Conservation (phyloP, 352 stramenopile genomes). For the Plasmopara muralis region DNA sequence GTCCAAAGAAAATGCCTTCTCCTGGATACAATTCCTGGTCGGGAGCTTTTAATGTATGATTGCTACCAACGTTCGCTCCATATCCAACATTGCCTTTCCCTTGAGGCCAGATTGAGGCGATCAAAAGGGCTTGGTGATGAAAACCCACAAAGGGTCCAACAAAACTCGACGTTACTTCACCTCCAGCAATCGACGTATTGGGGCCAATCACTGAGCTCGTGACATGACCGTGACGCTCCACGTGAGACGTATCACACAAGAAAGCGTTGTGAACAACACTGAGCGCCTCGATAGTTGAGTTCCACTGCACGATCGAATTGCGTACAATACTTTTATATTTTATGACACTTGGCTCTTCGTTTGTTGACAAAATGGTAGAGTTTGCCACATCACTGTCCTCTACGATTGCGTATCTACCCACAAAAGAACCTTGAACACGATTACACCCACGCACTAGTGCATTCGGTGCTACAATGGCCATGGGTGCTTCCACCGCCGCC, state of each 20-base stretch:
- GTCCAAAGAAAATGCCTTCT: constrained; percentile 94
- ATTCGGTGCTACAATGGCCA: constrained; percentile 45
- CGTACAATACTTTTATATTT: constrained; percentile 55
- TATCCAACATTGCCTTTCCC: constrained; percentile 93
- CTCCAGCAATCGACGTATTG: constrained; percentile 82
- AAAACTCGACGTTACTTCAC: constrained; percentile 88
- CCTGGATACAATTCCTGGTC: constrained; percentile 89
- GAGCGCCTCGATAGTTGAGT: constrained; percentile 48
- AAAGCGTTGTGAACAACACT: constrained; percentile 65
- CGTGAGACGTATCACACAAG: constrained; percentile 70
- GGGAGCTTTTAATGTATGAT: constrained; percentile 91
- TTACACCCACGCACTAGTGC: constrained; percentile 56
- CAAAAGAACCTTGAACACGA: constrained; percentile 54
- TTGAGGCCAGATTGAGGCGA: constrained; percentile 87
- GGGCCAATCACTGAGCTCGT: constrained; percentile 81
- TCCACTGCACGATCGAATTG: constrained; percentile 66
- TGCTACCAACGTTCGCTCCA: constrained; percentile 94
- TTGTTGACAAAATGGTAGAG: constrained; percentile 62
- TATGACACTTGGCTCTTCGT: constrained; percentile 36
- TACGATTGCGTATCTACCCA: constrained; percentile 52
- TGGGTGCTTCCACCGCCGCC: constrained; percentile 25
- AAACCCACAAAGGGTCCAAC: constrained; percentile 93
- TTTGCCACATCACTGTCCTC: constrained; percentile 55
- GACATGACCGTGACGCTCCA: constrained; percentile 80
- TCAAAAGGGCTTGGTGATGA: constrained; percentile 91